Percentiles rank a stretch among this genome's conserved stretches.
phyloP scores from a whole-genome alignment of 2,329 filamentous ascomycete species.

The Fusarium nanum region DNA sequence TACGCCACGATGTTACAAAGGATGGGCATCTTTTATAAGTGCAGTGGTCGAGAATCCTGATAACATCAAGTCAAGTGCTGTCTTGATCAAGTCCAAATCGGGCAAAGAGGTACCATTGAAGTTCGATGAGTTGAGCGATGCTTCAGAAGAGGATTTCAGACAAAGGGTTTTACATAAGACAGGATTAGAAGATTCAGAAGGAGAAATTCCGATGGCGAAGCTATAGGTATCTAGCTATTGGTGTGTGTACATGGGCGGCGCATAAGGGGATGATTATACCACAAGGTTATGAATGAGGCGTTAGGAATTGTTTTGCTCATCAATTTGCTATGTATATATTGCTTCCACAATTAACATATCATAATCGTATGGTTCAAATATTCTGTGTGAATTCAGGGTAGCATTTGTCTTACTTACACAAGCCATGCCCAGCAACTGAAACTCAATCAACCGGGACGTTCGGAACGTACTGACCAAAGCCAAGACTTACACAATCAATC shows the following conservation, averaged over 20 bases:
- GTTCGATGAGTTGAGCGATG: conserved; percentile 57
- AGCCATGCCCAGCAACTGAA: conserved; percentile 15
- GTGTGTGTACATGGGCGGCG: neutral
- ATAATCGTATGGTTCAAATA: neutral
- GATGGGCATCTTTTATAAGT: conserved; percentile 68
- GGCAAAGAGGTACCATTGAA: conserved; percentile 61
- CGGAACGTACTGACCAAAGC: conserved; percentile 12
- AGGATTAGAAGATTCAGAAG: conserved; percentile 22
- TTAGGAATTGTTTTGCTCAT: neutral
- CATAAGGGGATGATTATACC: neutral
- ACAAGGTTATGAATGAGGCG: neutral
- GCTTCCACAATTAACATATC: neutral
- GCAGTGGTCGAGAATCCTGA: conserved; percentile 52
- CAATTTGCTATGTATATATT: neutral
- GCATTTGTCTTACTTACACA: neutral
- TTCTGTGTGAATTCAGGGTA: neutral
- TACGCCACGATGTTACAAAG: conserved; percentile 63
- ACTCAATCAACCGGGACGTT: conserved; percentile 19
- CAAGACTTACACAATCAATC: neutral
- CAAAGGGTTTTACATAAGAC: conserved; percentile 51
- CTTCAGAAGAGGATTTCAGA: conserved; percentile 57
- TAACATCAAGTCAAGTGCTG: conserved; percentile 55
- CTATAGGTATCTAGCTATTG: conserved; percentile 40
- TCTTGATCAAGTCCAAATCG: conserved; percentile 62
- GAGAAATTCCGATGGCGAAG: conserved; percentile 43